phyloP scores from a whole-genome alignment of 148 eudicot species.

The Rheum nobile region DNA sequence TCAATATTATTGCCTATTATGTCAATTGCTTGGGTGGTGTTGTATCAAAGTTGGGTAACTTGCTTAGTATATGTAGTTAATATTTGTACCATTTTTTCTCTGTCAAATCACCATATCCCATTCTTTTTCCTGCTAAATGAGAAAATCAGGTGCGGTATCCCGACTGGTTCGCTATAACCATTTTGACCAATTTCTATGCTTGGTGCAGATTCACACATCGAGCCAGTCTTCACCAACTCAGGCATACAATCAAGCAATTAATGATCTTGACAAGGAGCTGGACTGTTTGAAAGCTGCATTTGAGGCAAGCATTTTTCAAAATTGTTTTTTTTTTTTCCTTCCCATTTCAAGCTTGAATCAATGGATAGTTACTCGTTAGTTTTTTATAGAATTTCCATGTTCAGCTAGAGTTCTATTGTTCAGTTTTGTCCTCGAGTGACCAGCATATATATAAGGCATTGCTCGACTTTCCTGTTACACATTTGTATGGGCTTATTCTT shows the following conservation, averaged over 20 bases:
- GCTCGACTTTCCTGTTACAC: neutral
- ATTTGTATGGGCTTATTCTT: no score
- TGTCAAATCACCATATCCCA: neutral
- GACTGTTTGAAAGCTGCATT: conserved; percentile 76
- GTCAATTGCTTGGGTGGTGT: neutral
- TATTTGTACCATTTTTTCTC: neutral
- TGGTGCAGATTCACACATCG: conserved; percentile 72
- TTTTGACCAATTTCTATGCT: neutral
- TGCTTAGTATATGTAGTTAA: neutral
- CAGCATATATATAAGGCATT: neutral
- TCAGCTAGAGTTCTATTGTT: neutral
- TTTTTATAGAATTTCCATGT: neutral
- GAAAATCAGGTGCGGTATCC: neutral
- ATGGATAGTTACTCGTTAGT: neutral
- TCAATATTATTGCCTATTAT: neutral
- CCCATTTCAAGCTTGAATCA: neutral
- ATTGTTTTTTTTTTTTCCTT: neutral
- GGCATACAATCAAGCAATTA: conserved; percentile 88
- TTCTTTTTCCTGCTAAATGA: neutral
- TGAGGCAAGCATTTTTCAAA: conserved; percentile 34
- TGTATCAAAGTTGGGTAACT: neutral
- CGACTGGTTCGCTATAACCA: neutral
- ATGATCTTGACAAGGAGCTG: conserved; percentile 89
- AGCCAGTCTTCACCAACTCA: conserved; percentile 93
- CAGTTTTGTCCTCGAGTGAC: neutral